Evolutionary conservation across 108 stramenopile species (phyloP), one percentile per base, ranked within the genome.

Genomic region (Cyclotella cryptica): DNA sequence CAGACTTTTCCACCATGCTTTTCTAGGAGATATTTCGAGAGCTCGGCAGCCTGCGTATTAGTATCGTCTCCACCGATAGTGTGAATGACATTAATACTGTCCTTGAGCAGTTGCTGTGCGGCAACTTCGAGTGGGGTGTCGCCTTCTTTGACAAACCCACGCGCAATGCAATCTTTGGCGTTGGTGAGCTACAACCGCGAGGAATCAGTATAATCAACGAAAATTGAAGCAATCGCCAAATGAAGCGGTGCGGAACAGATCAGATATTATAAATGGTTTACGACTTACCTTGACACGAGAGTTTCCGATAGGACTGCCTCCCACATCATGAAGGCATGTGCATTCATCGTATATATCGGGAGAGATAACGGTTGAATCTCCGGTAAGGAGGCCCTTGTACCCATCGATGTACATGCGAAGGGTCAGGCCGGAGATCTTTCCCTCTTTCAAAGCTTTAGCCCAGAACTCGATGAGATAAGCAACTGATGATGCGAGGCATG

Each of bases 41-140:
- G 87, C 27, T 87, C 84, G 18, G 94, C 96, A 35, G 96, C 96
- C 70, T 97, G 96, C 15, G 96, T 97, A 80, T 94, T 97, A 69
- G 96, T 97, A 59, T 97, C 96, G 73, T 97, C 96, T 40, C 96
- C 96, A 22, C 96, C 96, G 72, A 97, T 95, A 43, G 96, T 97
- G 84, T 97, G 96, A 46, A 97, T 73, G 60, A 97, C 79, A 59
- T 91, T 87, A 58, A 93, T 83, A 35, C 92, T 69, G 73, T 93
- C 92, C 55, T 84, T 86, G 74, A 93, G 78, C 52, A 96, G 84
- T 62, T 84, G 91, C 60, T 93, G 90, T 27, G 96, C 83, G 26
- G 96, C 94, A 35, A 93, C 91, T n/a, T n/a, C 93, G 19, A 97
- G 87, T 15, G 96, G 93, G 28, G 83, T 86, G 43, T 90, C 89